Conservation (phyloP, 441 rosid genomes). For the Aleurites moluccanus region DNA sequence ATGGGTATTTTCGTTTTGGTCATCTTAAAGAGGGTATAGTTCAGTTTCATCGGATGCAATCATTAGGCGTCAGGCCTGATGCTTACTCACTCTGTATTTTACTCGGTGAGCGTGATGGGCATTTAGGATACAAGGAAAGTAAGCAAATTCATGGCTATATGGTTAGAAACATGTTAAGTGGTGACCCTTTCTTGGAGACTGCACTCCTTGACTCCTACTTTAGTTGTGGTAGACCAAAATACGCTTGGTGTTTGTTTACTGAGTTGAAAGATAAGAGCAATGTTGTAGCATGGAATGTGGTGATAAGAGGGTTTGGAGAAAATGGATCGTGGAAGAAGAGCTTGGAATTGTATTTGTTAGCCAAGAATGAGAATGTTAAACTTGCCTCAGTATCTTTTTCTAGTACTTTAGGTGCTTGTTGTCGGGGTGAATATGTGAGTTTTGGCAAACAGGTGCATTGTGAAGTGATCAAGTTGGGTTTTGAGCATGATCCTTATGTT, state of each 20-base stretch:
- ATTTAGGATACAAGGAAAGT: constrained; percentile 37
- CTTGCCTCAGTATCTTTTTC: constrained; percentile 56
- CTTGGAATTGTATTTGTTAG: constrained; percentile 54
- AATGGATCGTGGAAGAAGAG: constrained; percentile 54
- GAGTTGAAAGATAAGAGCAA: constrained; percentile 49
- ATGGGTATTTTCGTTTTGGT: constrained; percentile 58
- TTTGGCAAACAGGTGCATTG: constrained; percentile 63
- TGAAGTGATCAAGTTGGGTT: constrained; percentile 64
- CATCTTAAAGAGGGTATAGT: constrained; percentile 39
- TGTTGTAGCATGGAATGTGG: constrained; percentile 77
- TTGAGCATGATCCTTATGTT: constrained; percentile 51
- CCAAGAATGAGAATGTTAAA: constrained; percentile 46
- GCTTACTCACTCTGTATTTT: constrained; percentile 59
- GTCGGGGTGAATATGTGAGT: constrained; percentile 33
- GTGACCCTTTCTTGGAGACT: constrained; percentile 58
- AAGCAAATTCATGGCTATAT: constrained; percentile 66
- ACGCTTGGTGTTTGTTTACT: constrained; percentile 52
- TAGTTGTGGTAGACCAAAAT: constrained; percentile 35
- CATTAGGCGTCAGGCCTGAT: constrained; percentile 58
- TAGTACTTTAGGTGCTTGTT: constrained; percentile 53
- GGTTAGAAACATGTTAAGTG: constrained; percentile 38
- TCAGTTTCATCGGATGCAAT: constrained; percentile 57
- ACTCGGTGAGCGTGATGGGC: constrained; percentile 43
- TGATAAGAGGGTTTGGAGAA: constrained; percentile 61
- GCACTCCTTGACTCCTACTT: constrained; percentile 59